Evolutionary conservation across 2,329 filamentous ascomycete species (phyloP).

Genomic region (Pleochaeta shiraiana): DNA sequence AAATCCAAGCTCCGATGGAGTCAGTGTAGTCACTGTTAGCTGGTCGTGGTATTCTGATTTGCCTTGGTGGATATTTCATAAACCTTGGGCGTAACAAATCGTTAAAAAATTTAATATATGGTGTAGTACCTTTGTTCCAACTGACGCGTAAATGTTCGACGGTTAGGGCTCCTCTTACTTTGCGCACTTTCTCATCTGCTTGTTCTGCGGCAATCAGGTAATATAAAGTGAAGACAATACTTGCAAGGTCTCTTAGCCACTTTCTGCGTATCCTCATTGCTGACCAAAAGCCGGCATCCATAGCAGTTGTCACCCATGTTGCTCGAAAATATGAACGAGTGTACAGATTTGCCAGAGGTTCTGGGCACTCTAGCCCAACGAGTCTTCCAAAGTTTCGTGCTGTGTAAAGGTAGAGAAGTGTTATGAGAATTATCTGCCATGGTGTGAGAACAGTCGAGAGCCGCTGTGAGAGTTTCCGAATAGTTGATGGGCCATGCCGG

Average conservation of each 20-base stretch:
- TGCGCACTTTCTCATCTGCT: conserved; percentile 90
- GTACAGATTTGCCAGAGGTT: conserved; percentile 88
- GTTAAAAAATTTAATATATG: conserved; percentile 57
- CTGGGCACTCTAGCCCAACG: conserved; percentile 73
- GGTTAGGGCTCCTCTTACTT: conserved; percentile 67
- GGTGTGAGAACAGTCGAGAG: conserved; percentile 52
- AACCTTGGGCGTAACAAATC: conserved; percentile 54
- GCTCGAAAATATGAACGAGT: conserved; percentile 82
- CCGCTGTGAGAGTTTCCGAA: conserved; percentile 47
- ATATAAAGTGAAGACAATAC: conserved; percentile 68
- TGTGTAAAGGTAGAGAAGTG: conserved; percentile 78
- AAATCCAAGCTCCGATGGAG: conserved; percentile 71
- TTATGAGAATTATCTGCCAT: conserved; percentile 77
- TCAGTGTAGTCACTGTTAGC: conserved; percentile 61
- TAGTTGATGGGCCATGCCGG: conserved; percentile 65
- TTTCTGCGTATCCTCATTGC: conserved; percentile 77
- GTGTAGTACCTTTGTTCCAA: conserved; percentile 88
- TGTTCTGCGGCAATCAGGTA: conserved; percentile 86
- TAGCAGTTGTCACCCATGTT: conserved; percentile 85
- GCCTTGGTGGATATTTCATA: conserved; percentile 59
- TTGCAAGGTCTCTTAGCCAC: conserved; percentile 63
- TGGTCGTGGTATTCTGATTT: conserved; percentile 67
- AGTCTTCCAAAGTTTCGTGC: conserved; percentile 88
- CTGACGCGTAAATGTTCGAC: conserved; percentile 79
- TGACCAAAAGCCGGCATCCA: conserved; percentile 96